These are phyloP conservation scores for Rubus idaeus DNA, from an alignment of 306 rosid species.

Conservation along the genomic window DNA sequence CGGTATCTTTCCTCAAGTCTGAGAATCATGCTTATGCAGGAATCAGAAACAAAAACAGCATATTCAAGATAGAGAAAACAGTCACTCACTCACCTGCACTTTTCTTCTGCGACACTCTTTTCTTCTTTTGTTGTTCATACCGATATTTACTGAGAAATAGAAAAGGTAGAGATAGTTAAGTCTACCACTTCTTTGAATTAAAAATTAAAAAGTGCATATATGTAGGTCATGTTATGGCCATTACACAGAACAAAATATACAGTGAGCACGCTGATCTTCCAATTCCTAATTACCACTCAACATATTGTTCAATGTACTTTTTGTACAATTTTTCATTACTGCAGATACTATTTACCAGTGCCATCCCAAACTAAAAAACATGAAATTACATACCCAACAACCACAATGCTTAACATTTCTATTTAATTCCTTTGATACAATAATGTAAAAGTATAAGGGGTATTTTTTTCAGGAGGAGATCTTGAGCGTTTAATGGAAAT, in stretches of 20 bases:
- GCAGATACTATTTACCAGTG: not conserved
- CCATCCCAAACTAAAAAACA: not conserved
- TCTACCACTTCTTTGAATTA: not conserved
- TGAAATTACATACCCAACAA: conserved; percentile 1
- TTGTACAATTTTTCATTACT: not conserved
- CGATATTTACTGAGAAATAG: conserved; percentile 76
- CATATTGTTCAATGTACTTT: not conserved
- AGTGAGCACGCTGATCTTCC: not conserved
- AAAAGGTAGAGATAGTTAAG: conserved; percentile 24
- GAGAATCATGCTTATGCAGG: conserved; percentile 27
- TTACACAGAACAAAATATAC: not conserved
- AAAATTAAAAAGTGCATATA: not conserved
- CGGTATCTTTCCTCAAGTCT: conserved; percentile 41
- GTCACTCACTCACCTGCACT: conserved; percentile 94
- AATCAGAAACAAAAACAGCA: conserved; percentile 33
- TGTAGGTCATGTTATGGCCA: not conserved
- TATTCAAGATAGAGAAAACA: conserved; percentile 32
- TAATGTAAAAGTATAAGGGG: not conserved
- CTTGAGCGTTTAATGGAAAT: conserved; percentile 1
- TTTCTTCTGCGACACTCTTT: conserved; percentile 91
- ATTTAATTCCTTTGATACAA: not conserved
- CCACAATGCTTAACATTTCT: conserved; percentile 1
- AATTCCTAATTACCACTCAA: not conserved
- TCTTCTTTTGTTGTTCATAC: conserved; percentile 91
- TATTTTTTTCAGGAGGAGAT: not conserved